Base-by-base conservation (phyloP, 208 protist species). In the Wallacemonas rigidus region DNA sequence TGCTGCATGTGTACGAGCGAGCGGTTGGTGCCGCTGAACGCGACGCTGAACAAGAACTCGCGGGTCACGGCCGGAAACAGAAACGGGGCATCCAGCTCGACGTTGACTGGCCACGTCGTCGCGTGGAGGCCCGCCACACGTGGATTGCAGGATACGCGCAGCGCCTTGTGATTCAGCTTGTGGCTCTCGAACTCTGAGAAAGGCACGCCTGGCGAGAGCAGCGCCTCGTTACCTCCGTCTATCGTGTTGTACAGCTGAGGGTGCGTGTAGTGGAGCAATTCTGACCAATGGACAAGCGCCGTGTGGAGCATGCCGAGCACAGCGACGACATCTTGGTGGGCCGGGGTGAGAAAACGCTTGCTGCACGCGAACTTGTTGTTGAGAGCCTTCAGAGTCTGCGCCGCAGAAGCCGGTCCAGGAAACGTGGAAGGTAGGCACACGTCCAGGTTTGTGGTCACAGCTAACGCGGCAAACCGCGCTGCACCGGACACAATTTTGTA, bases 121-220 rank as follows among this genome's bases (percentile, higher is more conserved):
- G 80, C 74, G 58, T 94, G 89, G 65, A 93, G 89, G 9, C 89
- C 91, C 43, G 91, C 88, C 7, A 92, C 74, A 40, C 92, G 75
- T 9, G 88, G 75, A 45, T 92, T 85, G 3, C 86, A 91, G 80
- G 81, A 88, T n/a, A 93, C 87, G 50, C 87, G 83, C 61, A 91
- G 75, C 38, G 88, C 89, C 71, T 96, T 96, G 70, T 83, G 86
- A 76, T 94, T 91, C n/a, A 94, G 79, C 72, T 91, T 90, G 9
- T 69, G 51, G 55, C 93, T 77, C 70, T 85, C 79, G 80, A 96
- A 96, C 35, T 88, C 84, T 17, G 60, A 51, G n/a, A 76, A 58
- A 2, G 73, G 72, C 45, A 88, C 71, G n/a, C 78, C 70, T 7
- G 87, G 83, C 0, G 82, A 74, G 41, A 77, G 79, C 39, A 77